phyloP scores from a whole-genome alignment of 352 stramenopile species.

The Peronospora destructor region DNA sequence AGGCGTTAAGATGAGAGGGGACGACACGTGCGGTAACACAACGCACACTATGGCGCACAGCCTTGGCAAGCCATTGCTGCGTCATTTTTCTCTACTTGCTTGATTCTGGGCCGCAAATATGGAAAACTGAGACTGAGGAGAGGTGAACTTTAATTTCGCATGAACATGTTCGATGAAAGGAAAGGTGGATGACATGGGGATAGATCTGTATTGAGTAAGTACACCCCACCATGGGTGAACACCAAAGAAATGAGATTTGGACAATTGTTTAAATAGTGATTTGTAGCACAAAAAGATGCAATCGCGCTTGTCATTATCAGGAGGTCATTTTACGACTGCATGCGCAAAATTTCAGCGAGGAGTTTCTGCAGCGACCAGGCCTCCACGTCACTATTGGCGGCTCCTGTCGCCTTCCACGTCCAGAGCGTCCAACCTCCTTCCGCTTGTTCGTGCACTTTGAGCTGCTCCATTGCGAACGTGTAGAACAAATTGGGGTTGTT shows the following conservation, averaged over 20 bases:
- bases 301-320: too few relatives aligned
- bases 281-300: too few relatives aligned
- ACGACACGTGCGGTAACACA: slow-evolving; percentile 21
- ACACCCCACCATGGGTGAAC: too few relatives aligned
- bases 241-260: too few relatives aligned
- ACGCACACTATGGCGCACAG: slow-evolving; percentile 42
- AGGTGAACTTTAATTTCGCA: slow-evolving; percentile 5
- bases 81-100: slow-evolving; percentile 31
- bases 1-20: slow-evolving; percentile 4
- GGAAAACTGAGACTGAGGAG: slow-evolving; percentile 26
- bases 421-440: slow-evolving; percentile 62
- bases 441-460: slow-evolving; percentile 43
- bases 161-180: slow-evolving; percentile 12
- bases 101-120: slow-evolving; percentile 12
- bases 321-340: neutral
- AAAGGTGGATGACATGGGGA: slow-evolving; percentile 9
- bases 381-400: slow-evolving; percentile 30
- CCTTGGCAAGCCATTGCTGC: slow-evolving; percentile 63
- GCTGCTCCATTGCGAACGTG: slow-evolving; percentile 38
- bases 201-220: too few relatives aligned
- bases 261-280: too few relatives aligned
- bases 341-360: slow-evolving; percentile 32
- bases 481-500: slow-evolving; percentile 37
- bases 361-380: slow-evolving; percentile 57
- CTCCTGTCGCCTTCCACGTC: slow-evolving; percentile 47